Base-by-base conservation (phyloP, 768 basidiomycete species). In the Serendipita indica region DNA sequence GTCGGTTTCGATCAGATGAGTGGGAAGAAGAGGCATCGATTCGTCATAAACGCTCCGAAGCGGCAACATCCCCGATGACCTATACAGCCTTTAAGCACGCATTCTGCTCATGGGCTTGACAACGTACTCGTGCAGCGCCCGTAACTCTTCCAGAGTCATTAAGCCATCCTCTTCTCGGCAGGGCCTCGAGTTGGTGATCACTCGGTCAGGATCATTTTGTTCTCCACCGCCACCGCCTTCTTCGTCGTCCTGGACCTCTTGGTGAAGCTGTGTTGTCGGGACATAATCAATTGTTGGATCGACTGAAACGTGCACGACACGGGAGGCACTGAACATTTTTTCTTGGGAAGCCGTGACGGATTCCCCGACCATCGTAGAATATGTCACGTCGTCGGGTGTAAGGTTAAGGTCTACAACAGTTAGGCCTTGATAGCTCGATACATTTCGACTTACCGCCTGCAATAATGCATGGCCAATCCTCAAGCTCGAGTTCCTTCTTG, bases 361-460 rank as follows among this genome's bases (percentile, higher is more conserved):
- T 57, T 82, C 75, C 14, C 81, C 79, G 3, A 82, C 76, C 14
- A 92, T 67, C 30, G 97, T 77, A 13, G 87, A 79, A 68, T 98
- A 97, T 0, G 81, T 80, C 3, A 88, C 74, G 66, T 93, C 91
- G 62, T 76, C 76, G 0, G 94, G 94, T 13, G 80, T 70, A 58
- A 89, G 88, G 69, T 97, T 98, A 72, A 96, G 91, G 69, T 98
- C 93, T 93, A 12, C 16, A 22, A 56, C 33, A 39, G 34, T 14
- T 16, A 62, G 3, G 43, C 22, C 43, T 57, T 49, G 33, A 62
- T 49, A n/a, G 49, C 60, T 34, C 41, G 16, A 13, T 54, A 54
- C 1, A 25, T 7, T 30, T 43, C 13, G 13, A 65, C 71, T 65
- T 67, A 89, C 93, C 92, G 67, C 93, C 93, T 0, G 86, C 81